Conservation (phyloP, 768 basidiomycete genomes). For the Leccinum olivaceopallidum region DNA sequence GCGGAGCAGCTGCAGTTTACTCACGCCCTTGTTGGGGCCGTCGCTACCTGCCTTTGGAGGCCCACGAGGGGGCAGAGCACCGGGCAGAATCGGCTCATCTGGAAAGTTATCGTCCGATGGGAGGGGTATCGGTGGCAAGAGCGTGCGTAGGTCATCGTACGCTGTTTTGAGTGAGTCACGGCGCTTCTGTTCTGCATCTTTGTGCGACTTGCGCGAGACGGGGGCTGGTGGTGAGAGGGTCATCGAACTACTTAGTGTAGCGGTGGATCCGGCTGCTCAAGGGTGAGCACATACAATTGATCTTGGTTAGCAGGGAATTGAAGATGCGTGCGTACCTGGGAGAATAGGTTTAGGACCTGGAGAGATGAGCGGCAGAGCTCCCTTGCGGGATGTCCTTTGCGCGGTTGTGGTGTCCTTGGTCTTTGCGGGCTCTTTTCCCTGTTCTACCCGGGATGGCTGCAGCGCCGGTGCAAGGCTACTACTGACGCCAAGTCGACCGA, state of each 20-base stretch:
- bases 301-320: not conserved
- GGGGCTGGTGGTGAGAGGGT: slow-evolving; percentile 39
- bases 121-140: slow-evolving; percentile 88
- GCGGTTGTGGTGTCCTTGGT: slow-evolving; percentile 25
- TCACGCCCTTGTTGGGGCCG: slow-evolving; percentile 94
- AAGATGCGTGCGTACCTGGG: slow-evolving; percentile 49
- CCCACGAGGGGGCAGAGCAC: slow-evolving; percentile 86
- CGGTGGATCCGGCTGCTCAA: slow-evolving; percentile 36
- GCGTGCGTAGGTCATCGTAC: slow-evolving; percentile 77
- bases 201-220: slow-evolving; percentile 81
- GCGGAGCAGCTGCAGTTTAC: slow-evolving; percentile 88
- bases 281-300: slow-evolving; percentile 3
- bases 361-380: slow-evolving; percentile 39
- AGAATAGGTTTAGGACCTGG: slow-evolving; percentile 71
- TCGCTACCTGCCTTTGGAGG: slow-evolving; percentile 83
- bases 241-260: slow-evolving; percentile 27
- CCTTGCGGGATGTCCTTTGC: slow-evolving; percentile 30
- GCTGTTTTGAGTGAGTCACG: slow-evolving; percentile 95
- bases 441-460: slow-evolving; percentile 22
- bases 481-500: slow-evolving; percentile 61
- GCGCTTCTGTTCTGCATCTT: slow-evolving; percentile 96
- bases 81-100: slow-evolving; percentile 78
- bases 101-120: slow-evolving; percentile 72
- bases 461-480: slow-evolving; percentile 40
- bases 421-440: slow-evolving; percentile 33